Evolutionary conservation across 169 alveolate species (phyloP).

Genomic region (Cyclospora cayetanensis): DNA sequence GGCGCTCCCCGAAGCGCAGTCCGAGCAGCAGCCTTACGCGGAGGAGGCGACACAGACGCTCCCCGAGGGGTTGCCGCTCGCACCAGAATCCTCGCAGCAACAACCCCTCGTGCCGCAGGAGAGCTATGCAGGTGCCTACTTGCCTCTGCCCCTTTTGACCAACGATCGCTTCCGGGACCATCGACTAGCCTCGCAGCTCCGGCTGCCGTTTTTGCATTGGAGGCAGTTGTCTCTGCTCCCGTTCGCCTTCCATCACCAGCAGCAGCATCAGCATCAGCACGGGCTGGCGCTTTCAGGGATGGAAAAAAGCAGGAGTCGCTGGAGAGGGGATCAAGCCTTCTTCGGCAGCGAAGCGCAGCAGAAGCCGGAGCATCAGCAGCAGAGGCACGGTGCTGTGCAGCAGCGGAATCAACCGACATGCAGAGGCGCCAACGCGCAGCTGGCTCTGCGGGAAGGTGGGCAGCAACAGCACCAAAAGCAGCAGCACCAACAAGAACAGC

Average conservation of each 20-base stretch:
- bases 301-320: not conserved
- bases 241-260: conserved; percentile 13
- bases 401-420: not conserved
- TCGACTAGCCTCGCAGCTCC: conserved; percentile 40
- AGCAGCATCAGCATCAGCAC: not conserved
- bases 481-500: not conserved
- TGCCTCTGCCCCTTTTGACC: conserved; percentile 32
- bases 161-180: conserved; percentile 62
- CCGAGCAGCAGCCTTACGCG: not conserved
- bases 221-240: conserved; percentile 34
- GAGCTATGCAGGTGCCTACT: not conserved
- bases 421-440: not conserved
- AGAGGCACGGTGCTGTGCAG: not conserved
- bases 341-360: not conserved
- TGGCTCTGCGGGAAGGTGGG: not conserved
- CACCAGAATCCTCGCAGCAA: not conserved
- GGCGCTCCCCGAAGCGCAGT: not conserved
- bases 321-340: not conserved
- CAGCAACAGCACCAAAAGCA: conserved; percentile 10
- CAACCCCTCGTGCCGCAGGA: not conserved
- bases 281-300: not conserved
- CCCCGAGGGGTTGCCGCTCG: not conserved
- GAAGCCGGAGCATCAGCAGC: not conserved
- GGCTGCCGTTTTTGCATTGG: conserved; percentile 23
- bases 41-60: not conserved